Evolutionary conservation across 179 eudicot genomes (phyloP).

Genomic region (Silene noctiflora): DNA sequence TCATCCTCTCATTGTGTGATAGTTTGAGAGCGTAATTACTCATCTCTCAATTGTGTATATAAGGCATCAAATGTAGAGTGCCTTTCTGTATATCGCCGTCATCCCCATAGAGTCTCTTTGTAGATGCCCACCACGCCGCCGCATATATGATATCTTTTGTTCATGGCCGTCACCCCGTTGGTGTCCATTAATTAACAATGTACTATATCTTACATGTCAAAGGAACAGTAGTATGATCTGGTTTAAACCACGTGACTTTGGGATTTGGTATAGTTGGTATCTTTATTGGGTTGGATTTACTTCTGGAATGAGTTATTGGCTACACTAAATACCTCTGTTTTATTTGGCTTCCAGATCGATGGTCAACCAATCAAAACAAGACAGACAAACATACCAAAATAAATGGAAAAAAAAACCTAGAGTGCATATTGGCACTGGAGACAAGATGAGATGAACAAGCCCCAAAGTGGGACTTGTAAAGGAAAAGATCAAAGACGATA

Average conservation of each 20-base stretch:
- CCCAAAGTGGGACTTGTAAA: not conserved
- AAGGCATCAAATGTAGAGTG: too few relatives aligned
- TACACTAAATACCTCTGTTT: not conserved
- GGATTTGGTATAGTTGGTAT: not conserved
- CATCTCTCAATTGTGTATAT: too few relatives aligned
- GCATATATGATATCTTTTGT: too few relatives aligned
- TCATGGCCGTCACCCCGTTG: too few relatives aligned
- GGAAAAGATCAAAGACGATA: not conserved
- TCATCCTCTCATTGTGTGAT: too few relatives aligned
- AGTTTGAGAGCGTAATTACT: too few relatives aligned
- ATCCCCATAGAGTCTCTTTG: too few relatives aligned
- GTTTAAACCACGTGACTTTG: not conserved
- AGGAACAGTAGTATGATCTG: not conserved
- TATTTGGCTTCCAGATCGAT: not conserved
- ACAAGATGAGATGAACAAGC: not conserved
- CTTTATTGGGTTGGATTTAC: not conserved
- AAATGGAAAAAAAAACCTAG: not conserved
- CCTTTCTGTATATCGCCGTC: too few relatives aligned
- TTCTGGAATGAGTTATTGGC: not conserved
- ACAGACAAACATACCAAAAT: not conserved
- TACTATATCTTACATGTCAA: too few relatives aligned
- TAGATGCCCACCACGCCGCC: not conserved
- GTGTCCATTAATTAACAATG: too few relatives aligned
- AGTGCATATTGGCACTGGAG: not conserved
- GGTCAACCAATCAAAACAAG: not conserved